phyloP scores from a whole-genome alignment of 371 early-diverging fungal genomes.

The Rhizopus microsporus region DNA sequence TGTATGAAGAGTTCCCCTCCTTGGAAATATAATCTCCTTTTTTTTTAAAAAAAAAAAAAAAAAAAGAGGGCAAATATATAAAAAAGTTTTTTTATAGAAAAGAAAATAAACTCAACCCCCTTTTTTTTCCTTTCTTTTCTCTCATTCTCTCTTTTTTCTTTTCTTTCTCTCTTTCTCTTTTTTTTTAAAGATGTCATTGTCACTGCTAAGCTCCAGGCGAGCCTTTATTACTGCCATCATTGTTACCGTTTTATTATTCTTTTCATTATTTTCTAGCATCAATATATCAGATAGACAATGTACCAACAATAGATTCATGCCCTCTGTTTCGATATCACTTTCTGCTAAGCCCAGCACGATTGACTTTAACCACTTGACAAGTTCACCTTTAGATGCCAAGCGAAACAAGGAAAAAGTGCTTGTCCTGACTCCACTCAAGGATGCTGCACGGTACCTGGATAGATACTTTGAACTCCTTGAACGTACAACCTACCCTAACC shows the following conservation, averaged over 20 bases:
- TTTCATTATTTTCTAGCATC: background rate
- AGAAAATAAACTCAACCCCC: too few relatives aligned
- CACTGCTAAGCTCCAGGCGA: background rate
- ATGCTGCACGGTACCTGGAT: slow-evolving; percentile 54
- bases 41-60: too few relatives aligned
- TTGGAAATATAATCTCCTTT: too few relatives aligned
- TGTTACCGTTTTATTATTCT: background rate
- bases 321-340: background rate
- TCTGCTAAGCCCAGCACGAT: background rate
- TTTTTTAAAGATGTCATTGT: background rate
- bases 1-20: too few relatives aligned
- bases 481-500: slow-evolving; percentile 52
- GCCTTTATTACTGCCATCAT: background rate
- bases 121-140: too few relatives aligned
- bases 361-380: background rate
- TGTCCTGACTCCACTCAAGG: slow-evolving; percentile 61
- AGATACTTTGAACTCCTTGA: slow-evolving; percentile 62
- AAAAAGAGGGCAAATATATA: too few relatives aligned
- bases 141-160: background rate
- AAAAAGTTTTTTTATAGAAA: too few relatives aligned
- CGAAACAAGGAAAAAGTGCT: slow-evolving; percentile 36
- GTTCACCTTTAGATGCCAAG: background rate
- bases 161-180: background rate
- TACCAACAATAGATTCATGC: background rate
- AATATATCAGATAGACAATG: background rate